phyloP scores from a whole-genome alignment of 495 filamentous ascomycete genomes.

The Trichoderma gamsii region DNA sequence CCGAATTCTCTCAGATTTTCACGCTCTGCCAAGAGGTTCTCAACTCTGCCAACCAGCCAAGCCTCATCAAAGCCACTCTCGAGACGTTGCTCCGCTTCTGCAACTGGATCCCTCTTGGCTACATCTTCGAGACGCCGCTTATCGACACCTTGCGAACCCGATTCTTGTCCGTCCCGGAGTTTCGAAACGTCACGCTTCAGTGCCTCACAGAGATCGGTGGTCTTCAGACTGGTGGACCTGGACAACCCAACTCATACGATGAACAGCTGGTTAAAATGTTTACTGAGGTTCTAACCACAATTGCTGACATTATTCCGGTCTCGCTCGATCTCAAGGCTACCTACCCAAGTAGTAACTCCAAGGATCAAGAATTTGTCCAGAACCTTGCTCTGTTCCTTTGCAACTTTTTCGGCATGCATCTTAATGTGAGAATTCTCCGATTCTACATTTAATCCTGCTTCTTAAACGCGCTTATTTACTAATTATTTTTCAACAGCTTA shows the following conservation, averaged over 20 bases:
- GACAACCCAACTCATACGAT: constrained; percentile 71
- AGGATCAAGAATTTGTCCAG: constrained; percentile 96
- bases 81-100: constrained; percentile 93
- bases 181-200: constrained; percentile 93
- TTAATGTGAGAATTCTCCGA: constrained; percentile 56
- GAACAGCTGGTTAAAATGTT: constrained; percentile 96
- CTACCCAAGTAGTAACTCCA: constrained; percentile 81
- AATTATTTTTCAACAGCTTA: constrained; percentile 52
- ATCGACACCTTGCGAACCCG: constrained; percentile 88
- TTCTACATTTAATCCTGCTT: background rate
- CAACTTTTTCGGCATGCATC: constrained; percentile 89
- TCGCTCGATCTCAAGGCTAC: constrained; percentile 82
- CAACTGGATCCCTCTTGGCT: constrained; percentile 97
- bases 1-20: constrained; percentile 96
- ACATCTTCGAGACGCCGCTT: constrained; percentile 95
- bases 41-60: constrained; percentile 78
- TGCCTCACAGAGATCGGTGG: constrained; percentile 96
- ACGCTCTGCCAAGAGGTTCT: constrained; percentile 92
- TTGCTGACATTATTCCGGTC: constrained; percentile 85
- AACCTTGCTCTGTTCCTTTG: constrained; percentile 93
- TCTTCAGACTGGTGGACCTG: constrained; percentile 61
- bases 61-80: constrained; percentile 84
- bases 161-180: constrained; percentile 86
- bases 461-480: constrained; percentile 19
- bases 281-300: constrained; percentile 83